phyloP scores from a whole-genome alignment of 2,329 filamentous ascomycete species.

The Aspergillus fumigatiaffinis region DNA sequence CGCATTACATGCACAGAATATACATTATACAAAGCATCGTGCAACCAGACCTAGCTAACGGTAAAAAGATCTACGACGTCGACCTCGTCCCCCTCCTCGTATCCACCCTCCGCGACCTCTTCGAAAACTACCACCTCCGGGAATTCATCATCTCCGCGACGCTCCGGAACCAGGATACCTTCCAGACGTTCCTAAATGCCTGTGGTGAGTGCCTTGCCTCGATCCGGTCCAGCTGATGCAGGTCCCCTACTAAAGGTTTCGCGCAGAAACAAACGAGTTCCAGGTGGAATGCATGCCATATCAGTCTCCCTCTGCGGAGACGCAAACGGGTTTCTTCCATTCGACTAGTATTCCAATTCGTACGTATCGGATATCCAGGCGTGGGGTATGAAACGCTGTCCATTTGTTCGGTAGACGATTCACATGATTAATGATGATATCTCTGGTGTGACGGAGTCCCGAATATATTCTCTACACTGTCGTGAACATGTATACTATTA shows the following conservation, averaged over 20 bases:
- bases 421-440: background rate
- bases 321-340: conserved; percentile 49
- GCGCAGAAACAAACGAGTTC: conserved; percentile 32
- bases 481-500: background rate
- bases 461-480: background rate
- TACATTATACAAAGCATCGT: background rate
- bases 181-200: conserved; percentile 54
- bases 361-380: conserved; percentile 31
- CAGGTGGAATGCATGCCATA: conserved; percentile 38
- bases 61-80: conserved; percentile 57
- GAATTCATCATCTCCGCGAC: conserved; percentile 58
- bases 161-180: conserved; percentile 60
- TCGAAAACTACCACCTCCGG: conserved; percentile 49
- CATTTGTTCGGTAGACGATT: background rate
- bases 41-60: background rate
- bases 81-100: conserved; percentile 55
- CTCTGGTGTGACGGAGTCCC: background rate
- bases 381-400: background rate
- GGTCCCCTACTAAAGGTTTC: background rate
- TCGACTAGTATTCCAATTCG: conserved; percentile 35
- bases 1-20: background rate
- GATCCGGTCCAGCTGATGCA: background rate
- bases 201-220: conserved; percentile 48
- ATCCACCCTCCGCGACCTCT: conserved; percentile 53
- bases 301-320: conserved; percentile 38